A percentile compares a stretch with the other conserved stretches of the same genome.
Conservation (phyloP, 106 monocot genomes). For the Apostasia ramifera region DNA sequence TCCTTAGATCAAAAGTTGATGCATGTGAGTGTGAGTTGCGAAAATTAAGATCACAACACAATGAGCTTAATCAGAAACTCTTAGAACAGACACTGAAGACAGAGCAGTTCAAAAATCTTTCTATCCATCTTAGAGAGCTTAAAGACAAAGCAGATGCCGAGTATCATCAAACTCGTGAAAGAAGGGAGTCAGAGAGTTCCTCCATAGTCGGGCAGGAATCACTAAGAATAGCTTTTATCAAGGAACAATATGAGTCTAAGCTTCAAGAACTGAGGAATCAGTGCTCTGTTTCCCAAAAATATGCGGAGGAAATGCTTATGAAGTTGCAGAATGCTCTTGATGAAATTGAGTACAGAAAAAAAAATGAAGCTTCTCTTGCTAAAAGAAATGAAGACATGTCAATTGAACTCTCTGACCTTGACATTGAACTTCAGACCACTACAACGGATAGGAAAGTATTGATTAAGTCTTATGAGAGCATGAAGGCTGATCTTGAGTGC, state of each 20-base stretch:
- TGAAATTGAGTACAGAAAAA: slow-evolving; percentile 76
- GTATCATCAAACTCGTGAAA: slow-evolving; percentile 43
- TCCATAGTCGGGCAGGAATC: slow-evolving; percentile 53
- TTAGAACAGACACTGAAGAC: slow-evolving; percentile 86
- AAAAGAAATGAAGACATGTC: slow-evolving; percentile 81
- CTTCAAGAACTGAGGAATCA: slow-evolving; percentile 79
- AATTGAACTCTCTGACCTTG: slow-evolving; percentile 50
- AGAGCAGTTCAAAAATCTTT: slow-evolving; percentile 89
- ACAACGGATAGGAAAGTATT: slow-evolving; percentile 58
- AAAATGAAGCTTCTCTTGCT: slow-evolving; percentile 55
- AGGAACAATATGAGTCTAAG: slow-evolving; percentile 85
- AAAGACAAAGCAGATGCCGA: slow-evolving; percentile 87
- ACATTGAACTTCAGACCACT: slow-evolving; percentile 47
- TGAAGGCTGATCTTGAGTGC: slow-evolving; percentile 85
- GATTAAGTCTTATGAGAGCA: slow-evolving; percentile 59
- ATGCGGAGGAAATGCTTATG: slow-evolving; percentile 85
- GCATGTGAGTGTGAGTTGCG: slow-evolving; percentile 25
- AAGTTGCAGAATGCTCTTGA: slow-evolving; percentile 90
- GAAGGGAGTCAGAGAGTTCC: slow-evolving; percentile 46
- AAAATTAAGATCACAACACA: slow-evolving; percentile 50
- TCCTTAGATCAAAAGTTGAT: slow-evolving; percentile 58
- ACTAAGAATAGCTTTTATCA: slow-evolving; percentile 87
- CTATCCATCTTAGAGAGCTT: slow-evolving; percentile 76
- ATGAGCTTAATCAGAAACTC: slow-evolving; percentile 56
- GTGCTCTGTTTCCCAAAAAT: slow-evolving; percentile 53